phyloP scores from a whole-genome alignment of 1,139 yeast genomes.

The Kurtzmaniella natalensis region DNA sequence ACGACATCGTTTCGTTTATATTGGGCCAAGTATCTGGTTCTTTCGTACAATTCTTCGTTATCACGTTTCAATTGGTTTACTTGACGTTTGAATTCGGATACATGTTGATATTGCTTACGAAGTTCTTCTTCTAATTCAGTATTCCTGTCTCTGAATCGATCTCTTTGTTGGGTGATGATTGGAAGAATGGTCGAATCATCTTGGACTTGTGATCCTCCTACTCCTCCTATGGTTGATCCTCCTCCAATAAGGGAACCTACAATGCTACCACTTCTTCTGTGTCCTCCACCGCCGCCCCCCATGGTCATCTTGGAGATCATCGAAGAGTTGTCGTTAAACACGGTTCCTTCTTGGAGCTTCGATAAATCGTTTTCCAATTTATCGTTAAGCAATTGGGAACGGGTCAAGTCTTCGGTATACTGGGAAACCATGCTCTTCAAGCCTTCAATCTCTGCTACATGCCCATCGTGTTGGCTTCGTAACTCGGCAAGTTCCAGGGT shows the following conservation, averaged over 20 bases:
- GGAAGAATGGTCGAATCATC: constrained; percentile 63
- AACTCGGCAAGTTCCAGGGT: constrained; percentile 56
- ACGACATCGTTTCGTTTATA: constrained; percentile 20
- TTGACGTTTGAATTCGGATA: constrained; percentile 62
- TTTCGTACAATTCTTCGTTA: constrained; percentile 75
- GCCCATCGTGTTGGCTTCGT: constrained; percentile 48
- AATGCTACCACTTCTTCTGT: constrained; percentile 24
- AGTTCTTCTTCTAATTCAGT: constrained; percentile 80
- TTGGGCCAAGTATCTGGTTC: constrained; percentile 71
- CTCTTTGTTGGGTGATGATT: constrained; percentile 90
- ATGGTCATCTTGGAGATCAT: constrained; percentile 58
- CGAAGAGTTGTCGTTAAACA: constrained; percentile 62
- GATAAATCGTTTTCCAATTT: constrained; percentile 71
- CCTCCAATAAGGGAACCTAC: constrained; percentile 39
- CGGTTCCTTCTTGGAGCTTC: constrained; percentile 41
- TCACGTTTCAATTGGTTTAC: constrained; percentile 63
- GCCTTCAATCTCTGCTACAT: constrained; percentile 28
- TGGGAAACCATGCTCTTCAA: constrained; percentile 37
- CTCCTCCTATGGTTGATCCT: not conserved
- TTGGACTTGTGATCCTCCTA: constrained; percentile 12
- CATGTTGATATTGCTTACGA: constrained; percentile 51
- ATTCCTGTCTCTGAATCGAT: constrained; percentile 77
- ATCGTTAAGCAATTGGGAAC: constrained; percentile 41
- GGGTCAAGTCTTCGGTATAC: constrained; percentile 30
- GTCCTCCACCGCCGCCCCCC: constrained; percentile 28